Evolutionary conservation across 2,329 filamentous ascomycete genomes (phyloP), one percentile per base, ranked within the genome.

Genomic region (Metarhizium brunneum): DNA sequence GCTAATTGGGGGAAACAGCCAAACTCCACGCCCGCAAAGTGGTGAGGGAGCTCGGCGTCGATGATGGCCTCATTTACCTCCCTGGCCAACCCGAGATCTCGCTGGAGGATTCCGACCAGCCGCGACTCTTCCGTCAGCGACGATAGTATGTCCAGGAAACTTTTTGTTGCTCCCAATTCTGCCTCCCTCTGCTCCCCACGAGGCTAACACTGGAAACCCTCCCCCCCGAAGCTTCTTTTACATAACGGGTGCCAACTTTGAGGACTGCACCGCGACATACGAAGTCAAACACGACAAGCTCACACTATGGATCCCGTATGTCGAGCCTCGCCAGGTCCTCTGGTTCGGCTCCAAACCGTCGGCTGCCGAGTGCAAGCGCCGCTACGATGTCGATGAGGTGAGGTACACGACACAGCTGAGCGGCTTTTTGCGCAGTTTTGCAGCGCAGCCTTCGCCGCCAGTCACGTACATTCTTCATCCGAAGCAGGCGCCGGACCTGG

Each of bases 231-330:
- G 80, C 71, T 84, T 84, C 67, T 84, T 78, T 66, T 84, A 84
- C 65, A 64, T 84, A 55, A 73, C 74, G 32, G 81, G 81, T 40
- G 76, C 73, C 56, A 69, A 82, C 66, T 78, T 82, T 58, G 71
- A 78, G 2, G 77, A 78, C 61, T 82, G 78, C 63, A 71, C 72
- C 51, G 74, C 81, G 38, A 84, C 81, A 2, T 84, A 83, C 62
- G 79, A 84, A 58, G 76, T 84, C 51, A 70, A 66, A 25, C 71
- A 72, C 11, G 86, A 92, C 66, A 71, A 74, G 25, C 78, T 94
- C 56, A 82, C 79, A 5, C 79, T 92, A 32, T 94, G 87, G 80
- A 83, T 92, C 50, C 87, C 88, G 2, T 81, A 82, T 62, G 81
- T 85, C 60, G 81, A 87, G 60, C 81, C 80, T 14, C 76, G 74